Evolutionary conservation across 1,284 basidiomycete genomes (phyloP).

Genomic region (Sparassis latifolia): DNA sequence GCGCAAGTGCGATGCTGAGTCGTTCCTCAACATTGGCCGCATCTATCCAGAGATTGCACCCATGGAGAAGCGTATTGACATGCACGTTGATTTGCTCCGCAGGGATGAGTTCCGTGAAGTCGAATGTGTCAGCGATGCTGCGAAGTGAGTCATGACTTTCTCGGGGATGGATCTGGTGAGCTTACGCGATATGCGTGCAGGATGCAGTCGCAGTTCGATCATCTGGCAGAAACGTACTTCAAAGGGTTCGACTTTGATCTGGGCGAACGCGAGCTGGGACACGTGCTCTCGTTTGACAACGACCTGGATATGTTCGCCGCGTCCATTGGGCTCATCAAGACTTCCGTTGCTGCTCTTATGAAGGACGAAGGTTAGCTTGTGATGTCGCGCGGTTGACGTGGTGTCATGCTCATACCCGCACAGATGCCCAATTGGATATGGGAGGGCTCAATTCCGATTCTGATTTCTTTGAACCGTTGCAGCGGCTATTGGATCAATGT

Average conservation of each 20-base stretch:
- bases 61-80: conserved; percentile 88
- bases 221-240: conserved; percentile 84
- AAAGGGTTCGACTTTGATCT: conserved; percentile 76
- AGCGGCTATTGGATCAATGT: conserved; percentile 75
- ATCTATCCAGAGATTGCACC: conserved; percentile 81
- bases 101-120: conserved; percentile 88
- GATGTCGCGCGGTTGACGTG: not conserved
- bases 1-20: conserved; percentile 70
- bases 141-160: conserved; percentile 50
- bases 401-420: too few relatives aligned
- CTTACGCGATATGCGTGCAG: conserved; percentile 31
- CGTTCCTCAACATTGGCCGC: conserved; percentile 80
- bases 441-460: conserved; percentile 68
- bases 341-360: conserved; percentile 66
- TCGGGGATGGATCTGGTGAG: not conserved
- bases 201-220: conserved; percentile 87
- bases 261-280: conserved; percentile 84
- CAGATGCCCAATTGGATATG: conserved; percentile 69
- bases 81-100: conserved; percentile 80
- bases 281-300: conserved; percentile 74
- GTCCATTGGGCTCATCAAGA: conserved; percentile 83
- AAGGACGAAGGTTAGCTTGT: conserved; percentile 64
- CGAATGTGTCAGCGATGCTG: conserved; percentile 86
- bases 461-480: conserved; percentile 76
- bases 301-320: conserved; percentile 92